Evolutionary conservation across 306 rosid species (phyloP), one percentile per base, ranked within the genome.

Genomic region (Vigna hirtella): DNA sequence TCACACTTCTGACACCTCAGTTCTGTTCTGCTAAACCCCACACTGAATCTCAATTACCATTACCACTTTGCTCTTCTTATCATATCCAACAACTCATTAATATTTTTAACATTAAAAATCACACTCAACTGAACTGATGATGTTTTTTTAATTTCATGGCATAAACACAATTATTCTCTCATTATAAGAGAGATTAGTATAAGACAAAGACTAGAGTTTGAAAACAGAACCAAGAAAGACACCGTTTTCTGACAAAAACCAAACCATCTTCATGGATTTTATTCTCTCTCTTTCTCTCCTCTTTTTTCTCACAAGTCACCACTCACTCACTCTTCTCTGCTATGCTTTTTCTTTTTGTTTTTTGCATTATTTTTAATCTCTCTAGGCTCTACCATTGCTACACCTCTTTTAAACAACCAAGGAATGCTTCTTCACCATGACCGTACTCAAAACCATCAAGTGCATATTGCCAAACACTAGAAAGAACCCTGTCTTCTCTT

Each of bases 241-340:
- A 83, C 8, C 9, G 36, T 70, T 58, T 30, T 57, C 79, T 64
- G 83, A 79, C 72, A 67, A 45, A 67, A 45, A 67, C 59, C 81
- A 73, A 67, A 67, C 59, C 83, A 73, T 58, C 72, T 49, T 24
- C 30, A 57, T 32, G 70, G 63, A 72, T 73, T 85, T 80, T 17
- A 66, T 77, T 45, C 79, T 57, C 36, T 66, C 42, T 59, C 34
- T 42, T 16, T 66, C 70, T 40, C 3, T 84, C 88, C 86, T 85
- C 90, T 82, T 88, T 87, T 92, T 87, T 80, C 87, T 81, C 87
- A 77, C 87, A 5, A 57, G 76, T 77, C 79, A 55, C 67, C 49
- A 34, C 22, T 61, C 56, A 32, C 16, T 32, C 70, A n/a, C 69
- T 17, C 50, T 47, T 36, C 24, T 62, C 64, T 40, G 69, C 59